Percentiles rank a stretch among this genome's conserved stretches.
Conservation (phyloP, 176 grass and related monocot species). For the Eleusine indica region DNA sequence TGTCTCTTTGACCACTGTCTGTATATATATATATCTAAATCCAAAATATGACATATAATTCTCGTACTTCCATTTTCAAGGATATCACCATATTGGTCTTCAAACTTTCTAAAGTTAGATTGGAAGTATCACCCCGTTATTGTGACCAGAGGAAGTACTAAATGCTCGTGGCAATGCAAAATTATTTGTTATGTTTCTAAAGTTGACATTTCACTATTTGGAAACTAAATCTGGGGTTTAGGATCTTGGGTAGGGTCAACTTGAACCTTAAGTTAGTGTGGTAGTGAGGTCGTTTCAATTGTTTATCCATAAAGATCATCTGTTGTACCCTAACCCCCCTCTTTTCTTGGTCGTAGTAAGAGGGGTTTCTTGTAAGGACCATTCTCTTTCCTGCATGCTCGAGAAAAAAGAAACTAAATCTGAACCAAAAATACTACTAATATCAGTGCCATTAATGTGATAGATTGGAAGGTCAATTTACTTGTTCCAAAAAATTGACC, state of each 20-base stretch:
- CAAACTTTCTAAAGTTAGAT: neutral
- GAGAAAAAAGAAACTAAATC: neutral
- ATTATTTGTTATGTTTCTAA: too few relatives aligned
- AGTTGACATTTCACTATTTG: neutral
- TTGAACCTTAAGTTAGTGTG: too few relatives aligned
- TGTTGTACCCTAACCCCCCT: too few relatives aligned
- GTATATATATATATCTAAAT: neutral
- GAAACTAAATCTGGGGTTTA: neutral
- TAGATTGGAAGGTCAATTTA: constrained; percentile 24
- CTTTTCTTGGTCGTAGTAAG: too few relatives aligned
- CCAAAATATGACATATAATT: neutral
- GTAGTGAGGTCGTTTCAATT: too few relatives aligned
- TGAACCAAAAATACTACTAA: neutral
- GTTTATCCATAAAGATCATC: too few relatives aligned
- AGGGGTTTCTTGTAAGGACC: too few relatives aligned
- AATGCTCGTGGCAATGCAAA: too few relatives aligned
- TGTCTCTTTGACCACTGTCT: neutral
- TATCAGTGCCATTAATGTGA: neutral
- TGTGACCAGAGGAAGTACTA: neutral
- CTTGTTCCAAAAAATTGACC: constrained; percentile 8
- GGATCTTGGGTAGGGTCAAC: too few relatives aligned
- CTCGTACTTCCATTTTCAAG: neutral
- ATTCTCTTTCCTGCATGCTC: too few relatives aligned
- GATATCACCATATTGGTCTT: neutral
- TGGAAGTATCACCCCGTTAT: neutral